Base-by-base conservation (phyloP, 2,329 filamentous ascomycete genomes). In the Penicillium hordei region DNA sequence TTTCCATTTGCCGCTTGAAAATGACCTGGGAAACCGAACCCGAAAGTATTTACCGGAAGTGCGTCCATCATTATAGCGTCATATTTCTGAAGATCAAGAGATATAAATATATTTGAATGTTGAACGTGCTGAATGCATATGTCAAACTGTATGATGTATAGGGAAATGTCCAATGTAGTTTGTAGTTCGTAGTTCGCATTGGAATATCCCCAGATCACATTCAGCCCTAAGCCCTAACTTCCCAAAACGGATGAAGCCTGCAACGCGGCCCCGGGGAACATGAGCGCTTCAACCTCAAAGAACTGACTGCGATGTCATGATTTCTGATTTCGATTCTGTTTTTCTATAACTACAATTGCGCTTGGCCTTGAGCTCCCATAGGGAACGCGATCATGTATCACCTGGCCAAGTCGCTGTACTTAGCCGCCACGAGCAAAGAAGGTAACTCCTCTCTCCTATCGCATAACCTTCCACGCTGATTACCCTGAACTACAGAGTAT, bases 401-500 rank as follows among this genome's bases (percentile, higher is more conserved):
- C 79, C 87, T 99, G 68, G 88, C 91, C 71, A 97, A 97, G 76
- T 93, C 91, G 59, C 83, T 99, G 58, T 99, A 97, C 78, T 86
- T 94, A 69, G 91, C 96, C 74, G 93, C 91, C 57, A 97, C 93
- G 19, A 96, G 91, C 78, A 97, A 97, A 85, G 93, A 97, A 85
- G 91, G 92, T 91, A 70, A 31, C 27, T 17, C 8, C 19, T 33
- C 4, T 23, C 33, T 39, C n/a, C 40, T 10, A 27, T 53, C 55
- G 40, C 54, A 42, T 40, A 4, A 25, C 48, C 21, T 21, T 25
- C 25, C 25, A 39, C 15, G 25, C 34, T 34, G 15, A 53, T 19
- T 45, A 6, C 38, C 19, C 4, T 31, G 39, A 36, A 27, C 25
- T 13, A 17, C 70, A 94, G 93, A 97, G 81, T 97, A 97, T 82